These are phyloP conservation scores for Aphanomyces euteiches DNA, from an alignment of 352 stramenopile genomes.

Conservation along the genomic window DNA sequence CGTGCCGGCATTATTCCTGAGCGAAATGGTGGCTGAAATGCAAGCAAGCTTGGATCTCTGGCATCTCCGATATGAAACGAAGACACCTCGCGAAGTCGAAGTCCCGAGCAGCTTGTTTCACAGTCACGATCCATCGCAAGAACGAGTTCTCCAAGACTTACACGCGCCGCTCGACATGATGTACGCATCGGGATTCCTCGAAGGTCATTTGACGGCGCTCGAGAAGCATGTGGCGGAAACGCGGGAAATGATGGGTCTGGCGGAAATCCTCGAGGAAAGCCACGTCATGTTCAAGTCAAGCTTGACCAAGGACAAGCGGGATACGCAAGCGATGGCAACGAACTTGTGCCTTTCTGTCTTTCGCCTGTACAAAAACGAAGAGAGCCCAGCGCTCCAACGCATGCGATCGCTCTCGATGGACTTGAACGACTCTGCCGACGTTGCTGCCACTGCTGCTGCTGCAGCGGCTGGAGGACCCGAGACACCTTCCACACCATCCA, in stretches of 20 bases:
- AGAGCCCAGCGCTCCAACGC: slow-evolving; percentile 12
- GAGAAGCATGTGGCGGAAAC: slow-evolving; percentile 19
- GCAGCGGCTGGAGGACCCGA: background rate
- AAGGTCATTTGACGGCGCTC: slow-evolving; percentile 16
- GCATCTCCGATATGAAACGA: slow-evolving; percentile 16
- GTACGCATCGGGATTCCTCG: slow-evolving; percentile 15
- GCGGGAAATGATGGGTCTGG: slow-evolving; percentile 22
- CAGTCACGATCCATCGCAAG: slow-evolving; percentile 10
- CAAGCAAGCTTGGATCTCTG: slow-evolving; percentile 16
- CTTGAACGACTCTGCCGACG: background rate
- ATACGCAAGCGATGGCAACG: slow-evolving; percentile 76
- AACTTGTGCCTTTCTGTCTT: slow-evolving; percentile 85
- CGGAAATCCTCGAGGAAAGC: slow-evolving; percentile 41
- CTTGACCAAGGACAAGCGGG: slow-evolving; percentile 70
- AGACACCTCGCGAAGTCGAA: slow-evolving; percentile 5
- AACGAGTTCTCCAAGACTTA: slow-evolving; percentile 16
- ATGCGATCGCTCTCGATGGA: slow-evolving; percentile 29
- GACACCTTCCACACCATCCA: background rate
- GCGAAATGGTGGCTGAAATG: slow-evolving; percentile 24
- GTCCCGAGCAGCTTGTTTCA: slow-evolving; percentile 15
- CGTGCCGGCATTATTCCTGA: slow-evolving; percentile 23
- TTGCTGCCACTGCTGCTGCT: background rate
- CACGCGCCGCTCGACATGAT: slow-evolving; percentile 18
- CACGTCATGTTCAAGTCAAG: slow-evolving; percentile 84
- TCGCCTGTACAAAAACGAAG: slow-evolving; percentile 45